A percentile compares a stretch with the other conserved stretches of the same genome.
These are phyloP conservation scores for Acanthamoeba sp. DNA, from an alignment of 208 protist genomes.

Conservation along the genomic window DNA sequence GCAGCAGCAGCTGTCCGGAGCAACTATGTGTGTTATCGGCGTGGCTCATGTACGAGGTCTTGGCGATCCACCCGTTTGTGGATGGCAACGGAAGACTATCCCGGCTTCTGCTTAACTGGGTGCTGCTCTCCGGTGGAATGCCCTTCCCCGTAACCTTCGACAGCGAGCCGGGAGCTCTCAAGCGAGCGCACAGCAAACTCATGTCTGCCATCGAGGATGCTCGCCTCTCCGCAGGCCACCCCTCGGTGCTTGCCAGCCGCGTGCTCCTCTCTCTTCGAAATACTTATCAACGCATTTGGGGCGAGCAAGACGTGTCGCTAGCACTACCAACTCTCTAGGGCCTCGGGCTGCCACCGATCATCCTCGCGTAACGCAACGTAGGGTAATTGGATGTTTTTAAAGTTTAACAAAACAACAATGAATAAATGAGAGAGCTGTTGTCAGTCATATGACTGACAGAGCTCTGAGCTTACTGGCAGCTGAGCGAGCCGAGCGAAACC, in stretches of 20 bases:
- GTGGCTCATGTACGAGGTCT: slow-evolving; percentile 54
- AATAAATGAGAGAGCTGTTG: no score
- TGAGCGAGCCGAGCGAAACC: no score
- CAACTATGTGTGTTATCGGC: not conserved
- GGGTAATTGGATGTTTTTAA: no score
- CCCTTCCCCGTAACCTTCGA: slow-evolving; percentile 45
- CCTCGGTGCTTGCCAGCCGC: not conserved
- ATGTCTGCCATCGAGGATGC: not conserved
- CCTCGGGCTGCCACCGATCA: no score
- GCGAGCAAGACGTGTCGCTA: no score
- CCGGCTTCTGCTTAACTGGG: slow-evolving; percentile 29
- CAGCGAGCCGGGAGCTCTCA: not conserved
- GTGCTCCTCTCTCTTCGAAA: not conserved
- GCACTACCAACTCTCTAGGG: no score
- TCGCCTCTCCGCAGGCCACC: not conserved
- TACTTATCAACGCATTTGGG: no score
- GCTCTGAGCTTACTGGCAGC: no score
- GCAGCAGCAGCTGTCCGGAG: not conserved
- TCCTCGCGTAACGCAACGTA: no score
- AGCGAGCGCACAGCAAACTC: not conserved
- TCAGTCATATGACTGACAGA: no score
- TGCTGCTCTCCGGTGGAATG: slow-evolving; percentile 42
- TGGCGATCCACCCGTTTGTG: slow-evolving; percentile 47
- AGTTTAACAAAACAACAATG: no score
- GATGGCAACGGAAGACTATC: slow-evolving; percentile 44